phyloP scores from a whole-genome alignment of 2,329 filamentous ascomycete genomes.

The Fusarium poae region DNA sequence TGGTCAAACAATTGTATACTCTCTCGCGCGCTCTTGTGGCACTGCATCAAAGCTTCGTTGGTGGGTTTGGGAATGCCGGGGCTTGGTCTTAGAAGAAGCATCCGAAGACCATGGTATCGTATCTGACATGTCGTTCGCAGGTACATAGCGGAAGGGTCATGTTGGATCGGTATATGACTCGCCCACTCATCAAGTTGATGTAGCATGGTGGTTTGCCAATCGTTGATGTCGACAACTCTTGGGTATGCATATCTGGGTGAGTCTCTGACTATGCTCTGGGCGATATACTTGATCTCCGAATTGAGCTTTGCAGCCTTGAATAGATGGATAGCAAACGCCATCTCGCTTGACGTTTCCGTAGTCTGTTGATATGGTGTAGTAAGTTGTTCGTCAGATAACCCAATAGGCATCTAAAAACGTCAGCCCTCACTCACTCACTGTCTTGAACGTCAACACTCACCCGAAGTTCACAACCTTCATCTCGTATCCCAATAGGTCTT shows the following conservation, averaged over 20 bases:
- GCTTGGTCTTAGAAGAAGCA: conserved; percentile 64
- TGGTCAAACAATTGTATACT: conserved; percentile 58
- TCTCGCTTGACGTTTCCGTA: conserved; percentile 24
- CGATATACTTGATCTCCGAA: conserved; percentile 69
- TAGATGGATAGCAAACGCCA: conserved; percentile 62
- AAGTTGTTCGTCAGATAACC: conserved; percentile 44
- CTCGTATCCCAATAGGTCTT: conserved; percentile 65
- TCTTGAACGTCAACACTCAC: conserved; percentile 48
- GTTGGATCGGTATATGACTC: conserved; percentile 51
- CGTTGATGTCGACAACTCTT: conserved; percentile 57
- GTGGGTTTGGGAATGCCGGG: conserved; percentile 64
- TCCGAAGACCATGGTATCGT: conserved; percentile 62
- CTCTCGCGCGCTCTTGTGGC: conserved; percentile 59
- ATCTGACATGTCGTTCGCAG: conserved; percentile 56
- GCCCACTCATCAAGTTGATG: conserved; percentile 58
- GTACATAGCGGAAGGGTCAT: conserved; percentile 37
- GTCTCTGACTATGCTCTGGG: conserved; percentile 64
- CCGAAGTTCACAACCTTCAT: conserved; percentile 66
- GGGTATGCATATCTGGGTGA: conserved; percentile 64
- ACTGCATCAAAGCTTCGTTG: conserved; percentile 55
- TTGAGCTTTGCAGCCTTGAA: conserved; percentile 63
- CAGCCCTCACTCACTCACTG: not conserved
- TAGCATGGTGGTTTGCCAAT: conserved; percentile 62
- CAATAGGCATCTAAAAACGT: conserved; percentile 49
- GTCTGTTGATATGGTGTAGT: not conserved